Evolutionary conservation across 1,284 basidiomycete genomes (phyloP), one percentile per base, ranked within the genome.

Genomic region (Xerocomus nothofagi): DNA sequence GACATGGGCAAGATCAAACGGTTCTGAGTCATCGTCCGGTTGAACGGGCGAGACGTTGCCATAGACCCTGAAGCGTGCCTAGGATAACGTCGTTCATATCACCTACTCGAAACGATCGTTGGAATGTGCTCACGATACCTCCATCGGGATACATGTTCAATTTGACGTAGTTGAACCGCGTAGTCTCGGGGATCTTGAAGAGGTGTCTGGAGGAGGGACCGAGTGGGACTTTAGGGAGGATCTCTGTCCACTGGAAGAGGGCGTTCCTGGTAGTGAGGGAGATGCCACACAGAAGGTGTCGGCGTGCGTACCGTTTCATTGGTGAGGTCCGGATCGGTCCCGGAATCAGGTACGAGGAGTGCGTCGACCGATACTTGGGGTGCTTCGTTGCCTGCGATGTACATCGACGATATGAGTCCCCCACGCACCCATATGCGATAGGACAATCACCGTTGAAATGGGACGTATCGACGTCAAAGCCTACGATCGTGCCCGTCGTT

Each of bases 101-200:
- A 29, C 20, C 14, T 7, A 12, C 24, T 39, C 40, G 15, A 15
- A 37, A 39, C 14, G 18, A 44, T 36, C 44, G 3, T 39, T 27
- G 17, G 9, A 3, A 18, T 50, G 32, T 49, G 73, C 89, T 70
- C 64, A 93, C 93, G 65, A 93, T 91, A 3, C 96, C 96, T 39
- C 96, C 97, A 66, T 99, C 96, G 2, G 96, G 96, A 69, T 94
- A 93, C 86, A 97, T 96, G 61, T 90, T 88, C 36, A 98, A 80
- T 71, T 93, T 97, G 56, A 98, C 83, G 65, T 91, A 92, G 56
- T 88, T 95, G 59, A 83, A 73, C 3, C 73, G 68, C 4, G 70
- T 41, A 1, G 82, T 79, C 4, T 79, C 70, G 15, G 81, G 67
- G 42, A 93, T 77, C 37, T 80, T 80, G 76, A 96, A 98, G 29